Percentiles rank a stretch among this genome's conserved stretches.
Conservation (phyloP, 2,329 filamentous ascomycete species). For the Colletotrichum musae region DNA sequence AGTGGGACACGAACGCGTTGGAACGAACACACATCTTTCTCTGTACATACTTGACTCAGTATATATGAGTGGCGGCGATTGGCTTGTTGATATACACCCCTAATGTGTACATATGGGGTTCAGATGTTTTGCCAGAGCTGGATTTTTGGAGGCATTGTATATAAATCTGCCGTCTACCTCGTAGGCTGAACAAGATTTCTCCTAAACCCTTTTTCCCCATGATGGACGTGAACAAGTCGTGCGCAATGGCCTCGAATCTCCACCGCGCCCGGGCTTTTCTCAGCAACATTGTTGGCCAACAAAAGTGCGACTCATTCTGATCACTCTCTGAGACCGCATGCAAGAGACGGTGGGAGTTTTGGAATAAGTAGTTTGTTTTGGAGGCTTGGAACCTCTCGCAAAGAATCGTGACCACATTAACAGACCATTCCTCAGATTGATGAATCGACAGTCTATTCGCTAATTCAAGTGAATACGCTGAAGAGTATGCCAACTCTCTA, state of each 20-base stretch:
- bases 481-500: neutral
- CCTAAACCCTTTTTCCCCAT: neutral
- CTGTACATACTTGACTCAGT: constrained; percentile 38
- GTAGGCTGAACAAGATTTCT: constrained; percentile 7
- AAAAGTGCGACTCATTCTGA: too few relatives aligned
- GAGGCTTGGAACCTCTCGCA: too few relatives aligned
- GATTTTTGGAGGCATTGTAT: constrained; percentile 22
- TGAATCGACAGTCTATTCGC: too few relatives aligned
- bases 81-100: constrained; percentile 4
- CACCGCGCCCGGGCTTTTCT: neutral
- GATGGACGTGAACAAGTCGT: neutral
- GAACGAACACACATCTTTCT: constrained; percentile 14
- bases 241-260: neutral
- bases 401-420: too few relatives aligned
- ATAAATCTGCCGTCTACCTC: constrained; percentile 24
- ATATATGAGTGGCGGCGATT: constrained; percentile 16
- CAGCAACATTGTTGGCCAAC: too few relatives aligned
- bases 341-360: too few relatives aligned
- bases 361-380: too few relatives aligned
- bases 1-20: neutral
- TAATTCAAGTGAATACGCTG: too few relatives aligned
- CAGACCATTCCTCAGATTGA: too few relatives aligned
- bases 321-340: too few relatives aligned
- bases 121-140: constrained; percentile 27
- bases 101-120: constrained; percentile 19